Evolutionary conservation across 192 early-diverging fungal genomes (phyloP), one percentile per base, ranked within the genome.

Genomic region (Kappamyces sp.): DNA sequence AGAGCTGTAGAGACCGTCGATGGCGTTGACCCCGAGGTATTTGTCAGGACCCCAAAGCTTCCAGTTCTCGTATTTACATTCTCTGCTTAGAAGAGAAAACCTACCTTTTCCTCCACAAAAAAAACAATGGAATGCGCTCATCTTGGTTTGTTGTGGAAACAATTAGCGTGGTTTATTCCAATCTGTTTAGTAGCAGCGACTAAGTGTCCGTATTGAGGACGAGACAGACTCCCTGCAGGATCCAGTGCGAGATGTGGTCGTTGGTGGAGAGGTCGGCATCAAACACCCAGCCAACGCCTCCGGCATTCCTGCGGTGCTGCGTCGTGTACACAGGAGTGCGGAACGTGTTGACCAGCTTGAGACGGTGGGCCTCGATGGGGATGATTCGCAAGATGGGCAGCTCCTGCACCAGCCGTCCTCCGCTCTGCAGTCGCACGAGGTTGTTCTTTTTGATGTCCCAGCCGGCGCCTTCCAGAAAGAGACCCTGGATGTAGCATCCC

Each of bases 321-420:
- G 82, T 84, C 3, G 79, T 82, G 60, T 84, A 84, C 31, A 84
- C 79, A 3, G 82, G 82, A 10, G 82, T 84, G 33, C 77, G 69
- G 66, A 84, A 84, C 1, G 82, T 84, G 61, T 82, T 84, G 46
- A 80, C 70, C 2, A 84, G 72, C 60, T 80, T 81, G 49, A 84
- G 55, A 47, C 79, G 48, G 42, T 79, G 70, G 5, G 73, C 37
- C 60, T 84, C 82, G 23, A 84, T 84, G 31, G 82, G 82, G 44
- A 84, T 84, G 51, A 84, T 82, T 32, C 79, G 60, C 31, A 84
- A 57, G 32, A 84, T 80, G 15, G 82, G 82, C 8, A 84, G 74
- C 40, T 78, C 74, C 44, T 82, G 71, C 10, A 79, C 58, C 40
- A 84, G 51, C 8, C 75, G 51, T 5, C 79, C 75, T 4, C 82